These are phyloP conservation scores for Schizopora paradoxa DNA, from an alignment of 1,284 basidiomycete species.

Conservation along the genomic window DNA sequence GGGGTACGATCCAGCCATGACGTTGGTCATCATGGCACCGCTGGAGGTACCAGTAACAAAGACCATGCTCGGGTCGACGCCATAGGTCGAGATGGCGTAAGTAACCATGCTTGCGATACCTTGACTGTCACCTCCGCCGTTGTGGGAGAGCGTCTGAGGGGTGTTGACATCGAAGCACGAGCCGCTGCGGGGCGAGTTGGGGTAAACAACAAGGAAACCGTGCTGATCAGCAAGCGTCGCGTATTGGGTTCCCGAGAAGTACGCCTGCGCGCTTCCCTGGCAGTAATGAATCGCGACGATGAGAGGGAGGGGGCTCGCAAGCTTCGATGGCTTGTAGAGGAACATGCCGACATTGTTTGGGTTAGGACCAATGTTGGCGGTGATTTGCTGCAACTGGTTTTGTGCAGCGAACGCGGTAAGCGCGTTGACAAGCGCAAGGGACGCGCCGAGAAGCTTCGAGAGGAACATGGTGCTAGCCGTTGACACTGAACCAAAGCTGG, in stretches of 20 bases:
- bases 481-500: too few species aligned
- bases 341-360: slow-evolving; percentile 39
- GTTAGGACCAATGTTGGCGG: slow-evolving; percentile 40
- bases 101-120: slow-evolving; percentile 44
- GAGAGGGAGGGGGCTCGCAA: slow-evolving; percentile 38
- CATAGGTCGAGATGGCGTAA: slow-evolving; percentile 45
- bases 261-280: slow-evolving; percentile 45
- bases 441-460: not conserved
- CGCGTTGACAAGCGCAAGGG: not conserved
- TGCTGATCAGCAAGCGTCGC: slow-evolving; percentile 41
- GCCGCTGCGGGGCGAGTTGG: slow-evolving; percentile 40
- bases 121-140: slow-evolving; percentile 49
- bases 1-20: slow-evolving; percentile 49
- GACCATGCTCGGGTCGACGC: slow-evolving; percentile 40
- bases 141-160: slow-evolving; percentile 45
- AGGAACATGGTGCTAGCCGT: not conserved
- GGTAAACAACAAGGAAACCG: slow-evolving; percentile 44
- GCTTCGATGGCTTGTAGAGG: slow-evolving; percentile 41
- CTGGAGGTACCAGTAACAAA: slow-evolving; percentile 49
- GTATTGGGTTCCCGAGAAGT: slow-evolving; percentile 44
- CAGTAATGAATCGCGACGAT: slow-evolving; percentile 52
- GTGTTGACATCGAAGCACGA: slow-evolving; percentile 54
- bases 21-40: slow-evolving; percentile 60
- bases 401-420: slow-evolving; percentile 8
- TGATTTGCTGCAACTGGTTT: slow-evolving; percentile 13